A percentile compares a stretch with the other conserved stretches of the same genome.
Evolutionary conservation across 1,284 basidiomycete species (phyloP).

Genomic region (Agaricales sp.): DNA sequence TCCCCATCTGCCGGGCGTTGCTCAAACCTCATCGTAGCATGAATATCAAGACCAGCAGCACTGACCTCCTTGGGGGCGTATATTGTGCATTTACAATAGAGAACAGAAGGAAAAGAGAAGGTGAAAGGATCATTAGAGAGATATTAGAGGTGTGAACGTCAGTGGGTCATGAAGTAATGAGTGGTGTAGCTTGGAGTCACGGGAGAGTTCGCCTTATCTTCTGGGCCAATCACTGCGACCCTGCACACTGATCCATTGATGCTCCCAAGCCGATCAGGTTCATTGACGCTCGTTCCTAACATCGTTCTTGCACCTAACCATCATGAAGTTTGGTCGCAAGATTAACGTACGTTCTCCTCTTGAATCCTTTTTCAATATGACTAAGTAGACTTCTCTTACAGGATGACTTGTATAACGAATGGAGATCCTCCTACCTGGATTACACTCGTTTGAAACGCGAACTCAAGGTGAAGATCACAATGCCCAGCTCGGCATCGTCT

Average conservation of each 20-base stretch:
- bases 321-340: conserved; percentile 8
- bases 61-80: not conserved
- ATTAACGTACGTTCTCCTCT: conserved; percentile 2
- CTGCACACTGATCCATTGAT: no score
- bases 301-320: no score
- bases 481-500: conserved; percentile 5
- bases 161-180: conserved; percentile 1
- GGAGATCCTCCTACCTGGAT: conserved; percentile 85
- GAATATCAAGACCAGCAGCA: no score
- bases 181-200: not conserved
- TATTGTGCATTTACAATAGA: not conserved
- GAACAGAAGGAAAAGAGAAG: not conserved
- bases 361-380: not conserved
- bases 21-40: not conserved
- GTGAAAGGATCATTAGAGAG: not conserved
- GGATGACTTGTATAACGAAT: conserved; percentile 83
- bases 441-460: conserved; percentile 86
- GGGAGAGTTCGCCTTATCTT: not conserved
- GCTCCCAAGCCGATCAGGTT: not conserved
- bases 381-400: conserved; percentile 19
- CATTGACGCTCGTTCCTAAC: not conserved
- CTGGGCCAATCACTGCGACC: not conserved
- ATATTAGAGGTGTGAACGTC: not conserved
- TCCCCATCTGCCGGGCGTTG: conserved; percentile 60
- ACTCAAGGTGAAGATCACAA: conserved; percentile 66